These are phyloP conservation scores for Beauveria sp. DNA, from an alignment of 2,329 filamentous ascomycete genomes.

Conservation along the genomic window DNA sequence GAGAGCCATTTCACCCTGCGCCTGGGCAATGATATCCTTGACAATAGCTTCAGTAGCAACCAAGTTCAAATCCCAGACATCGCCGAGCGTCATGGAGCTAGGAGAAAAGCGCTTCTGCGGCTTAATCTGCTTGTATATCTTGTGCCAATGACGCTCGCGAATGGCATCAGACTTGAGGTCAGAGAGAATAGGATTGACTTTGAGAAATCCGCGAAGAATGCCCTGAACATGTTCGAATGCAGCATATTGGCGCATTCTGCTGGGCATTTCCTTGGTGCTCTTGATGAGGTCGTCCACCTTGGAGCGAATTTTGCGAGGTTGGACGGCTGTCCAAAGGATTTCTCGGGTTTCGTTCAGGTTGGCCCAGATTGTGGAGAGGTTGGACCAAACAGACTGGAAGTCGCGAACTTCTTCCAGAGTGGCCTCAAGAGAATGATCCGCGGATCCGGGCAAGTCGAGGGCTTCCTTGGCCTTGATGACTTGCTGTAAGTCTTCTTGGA, in stretches of 20 bases:
- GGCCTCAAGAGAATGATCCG: slow-evolving; percentile 73
- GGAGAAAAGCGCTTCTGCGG: slow-evolving; percentile 91
- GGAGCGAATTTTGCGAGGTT: slow-evolving; percentile 84
- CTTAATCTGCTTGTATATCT: slow-evolving; percentile 93
- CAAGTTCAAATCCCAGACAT: slow-evolving; percentile 96
- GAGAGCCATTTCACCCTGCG: slow-evolving; percentile 94
- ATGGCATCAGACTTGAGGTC: slow-evolving; percentile 97
- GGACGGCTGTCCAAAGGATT: slow-evolving; percentile 87
- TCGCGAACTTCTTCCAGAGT: slow-evolving; percentile 95
- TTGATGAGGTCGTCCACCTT: slow-evolving; percentile 89
- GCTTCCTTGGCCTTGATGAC: slow-evolving; percentile 96
- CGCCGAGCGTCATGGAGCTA: slow-evolving; percentile 90
- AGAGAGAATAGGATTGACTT: slow-evolving; percentile 78
- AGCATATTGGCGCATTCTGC: slow-evolving; percentile 96
- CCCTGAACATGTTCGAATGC: slow-evolving; percentile 99
- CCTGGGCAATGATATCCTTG: slow-evolving; percentile 87
- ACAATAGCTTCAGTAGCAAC: slow-evolving; percentile 81
- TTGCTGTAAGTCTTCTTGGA: slow-evolving; percentile 86
- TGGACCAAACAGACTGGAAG: slow-evolving; percentile 98
- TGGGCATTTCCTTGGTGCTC: slow-evolving; percentile 99
- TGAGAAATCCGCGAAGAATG: slow-evolving; percentile 78
- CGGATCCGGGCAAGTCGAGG: slow-evolving; percentile 73
- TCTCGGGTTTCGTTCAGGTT: slow-evolving; percentile 91
- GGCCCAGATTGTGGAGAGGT: slow-evolving; percentile 91
- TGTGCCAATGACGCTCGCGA: slow-evolving; percentile 91